Conservation (phyloP, 495 filamentous ascomycete species). For the Beverwykella pulmonaria region DNA sequence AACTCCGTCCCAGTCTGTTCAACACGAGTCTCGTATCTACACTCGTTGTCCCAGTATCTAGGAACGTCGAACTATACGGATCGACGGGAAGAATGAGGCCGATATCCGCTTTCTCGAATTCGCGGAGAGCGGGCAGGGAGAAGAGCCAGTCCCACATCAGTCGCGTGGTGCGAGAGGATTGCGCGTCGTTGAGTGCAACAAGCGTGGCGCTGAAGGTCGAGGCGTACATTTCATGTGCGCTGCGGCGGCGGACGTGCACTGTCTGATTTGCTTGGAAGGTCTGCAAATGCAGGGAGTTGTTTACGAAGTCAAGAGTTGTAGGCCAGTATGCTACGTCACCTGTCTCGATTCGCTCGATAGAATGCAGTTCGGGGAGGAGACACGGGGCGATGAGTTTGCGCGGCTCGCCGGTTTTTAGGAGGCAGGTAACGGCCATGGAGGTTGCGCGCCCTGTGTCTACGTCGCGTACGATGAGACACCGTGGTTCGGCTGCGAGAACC, state of each 20-base stretch:
- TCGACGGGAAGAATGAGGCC: conserved; percentile 70
- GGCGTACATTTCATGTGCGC: conserved; percentile 64
- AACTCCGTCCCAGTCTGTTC: conserved; percentile 62
- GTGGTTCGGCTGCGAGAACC: conserved; percentile 88
- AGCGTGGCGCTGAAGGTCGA: conserved; percentile 76
- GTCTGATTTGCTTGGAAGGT: conserved; percentile 76
- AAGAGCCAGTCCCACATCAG: conserved; percentile 77
- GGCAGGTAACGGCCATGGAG: conserved; percentile 67
- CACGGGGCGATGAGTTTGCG: conserved; percentile 59
- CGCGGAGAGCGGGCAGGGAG: conserved; percentile 60
- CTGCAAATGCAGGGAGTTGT: conserved; percentile 63
- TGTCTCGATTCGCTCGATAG: conserved; percentile 68
- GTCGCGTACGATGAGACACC: conserved; percentile 84
- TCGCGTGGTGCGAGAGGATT: conserved; percentile 32
- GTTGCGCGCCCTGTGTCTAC: conserved; percentile 79
- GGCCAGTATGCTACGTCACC: conserved; percentile 79
- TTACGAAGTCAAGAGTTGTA: conserved; percentile 74
- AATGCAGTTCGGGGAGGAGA: conserved; percentile 76
- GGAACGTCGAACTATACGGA: conserved; percentile 33
- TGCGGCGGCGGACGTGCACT: conserved; percentile 78
- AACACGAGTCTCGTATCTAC: conserved; percentile 79
- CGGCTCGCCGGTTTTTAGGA: conserved; percentile 53
- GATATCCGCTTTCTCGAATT: conserved; percentile 74
- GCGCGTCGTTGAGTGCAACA: conserved; percentile 45
- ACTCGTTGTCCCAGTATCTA: conserved; percentile 59